Conservation (phyloP, 306 rosid species). For the Citrullus amarus region DNA sequence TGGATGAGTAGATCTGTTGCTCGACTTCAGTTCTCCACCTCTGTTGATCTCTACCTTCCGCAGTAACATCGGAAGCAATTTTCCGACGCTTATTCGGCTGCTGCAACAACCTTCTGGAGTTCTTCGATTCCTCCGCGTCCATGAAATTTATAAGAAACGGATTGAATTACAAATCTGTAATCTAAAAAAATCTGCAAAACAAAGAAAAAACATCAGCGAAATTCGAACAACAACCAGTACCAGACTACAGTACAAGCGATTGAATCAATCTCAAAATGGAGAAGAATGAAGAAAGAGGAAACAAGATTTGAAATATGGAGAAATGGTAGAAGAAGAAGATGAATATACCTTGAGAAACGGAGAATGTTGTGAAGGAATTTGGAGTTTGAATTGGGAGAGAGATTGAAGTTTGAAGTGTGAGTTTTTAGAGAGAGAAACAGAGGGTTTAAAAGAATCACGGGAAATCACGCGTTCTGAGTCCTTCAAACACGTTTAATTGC, state of each 20-base stretch:
- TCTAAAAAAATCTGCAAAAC: background rate
- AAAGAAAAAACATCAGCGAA: background rate
- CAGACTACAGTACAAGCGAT: background rate
- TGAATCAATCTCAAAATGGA: background rate
- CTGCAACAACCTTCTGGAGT: background rate
- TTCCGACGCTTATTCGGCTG: slow-evolving; percentile 33
- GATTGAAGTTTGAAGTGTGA: slow-evolving; percentile 18
- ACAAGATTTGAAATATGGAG: background rate
- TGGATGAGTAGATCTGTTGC: slow-evolving; percentile 62
- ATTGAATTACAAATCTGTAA: background rate
- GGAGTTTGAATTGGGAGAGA: background rate
- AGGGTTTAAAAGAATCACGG: slow-evolving; percentile 37
- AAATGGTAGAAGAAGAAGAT: background rate
- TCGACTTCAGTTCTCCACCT: slow-evolving; percentile 60
- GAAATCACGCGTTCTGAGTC: slow-evolving; percentile 33
- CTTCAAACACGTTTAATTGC: slow-evolving; percentile 27
- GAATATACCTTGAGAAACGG: background rate
- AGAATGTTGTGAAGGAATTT: background rate
- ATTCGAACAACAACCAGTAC: background rate
- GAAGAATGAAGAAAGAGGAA: background rate
- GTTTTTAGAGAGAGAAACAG: background rate
- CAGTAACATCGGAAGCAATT: slow-evolving; percentile 6
- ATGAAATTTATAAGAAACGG: background rate
- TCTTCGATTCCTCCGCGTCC: slow-evolving; percentile 6
- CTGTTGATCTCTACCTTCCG: slow-evolving; percentile 1